These are phyloP conservation scores for Chernovozyma sophiae-reginae DNA, from an alignment of 1,139 yeast genomes.

Conservation along the genomic window DNA sequence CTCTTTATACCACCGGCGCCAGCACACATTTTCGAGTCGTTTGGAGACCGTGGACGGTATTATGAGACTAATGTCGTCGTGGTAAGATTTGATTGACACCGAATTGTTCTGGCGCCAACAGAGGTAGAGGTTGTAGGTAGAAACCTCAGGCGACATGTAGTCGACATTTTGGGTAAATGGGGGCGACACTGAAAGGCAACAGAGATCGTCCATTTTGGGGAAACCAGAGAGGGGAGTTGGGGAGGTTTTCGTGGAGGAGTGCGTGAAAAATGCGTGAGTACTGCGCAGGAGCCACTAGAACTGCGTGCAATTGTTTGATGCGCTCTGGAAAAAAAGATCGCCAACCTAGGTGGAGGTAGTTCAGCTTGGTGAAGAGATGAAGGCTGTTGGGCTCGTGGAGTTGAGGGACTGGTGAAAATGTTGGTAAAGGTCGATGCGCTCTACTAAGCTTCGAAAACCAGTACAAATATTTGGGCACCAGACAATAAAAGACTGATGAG, in stretches of 20 bases:
- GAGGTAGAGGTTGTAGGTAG: conserved; percentile 17
- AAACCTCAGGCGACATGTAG: conserved; percentile 20
- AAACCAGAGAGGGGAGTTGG: background rate
- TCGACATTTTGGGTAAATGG: conserved; percentile 33
- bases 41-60: conserved; percentile 26
- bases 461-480: too few relatives aligned
- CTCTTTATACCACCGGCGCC: conserved; percentile 41
- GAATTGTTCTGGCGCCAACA: conserved; percentile 26
- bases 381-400: conserved; percentile 1
- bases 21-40: conserved; percentile 35
- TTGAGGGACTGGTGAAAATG: too few relatives aligned
- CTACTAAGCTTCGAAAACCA: too few relatives aligned
- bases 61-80: conserved; percentile 20
- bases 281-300: too few relatives aligned
- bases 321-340: too few relatives aligned
- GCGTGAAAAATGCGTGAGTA: too few relatives aligned
- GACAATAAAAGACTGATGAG: too few relatives aligned
- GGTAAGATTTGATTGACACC: conserved; percentile 11
- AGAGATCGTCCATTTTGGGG: conserved; percentile 5
- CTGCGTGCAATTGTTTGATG: too few relatives aligned
- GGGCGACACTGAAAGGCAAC: background rate
- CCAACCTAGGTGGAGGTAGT: conserved; percentile 4
- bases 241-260: too few relatives aligned
- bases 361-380: conserved; percentile 1
- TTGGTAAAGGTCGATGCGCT: too few relatives aligned